Conservation (phyloP, 2,329 filamentous ascomycete species). For the Sporothrix inflata region DNA sequence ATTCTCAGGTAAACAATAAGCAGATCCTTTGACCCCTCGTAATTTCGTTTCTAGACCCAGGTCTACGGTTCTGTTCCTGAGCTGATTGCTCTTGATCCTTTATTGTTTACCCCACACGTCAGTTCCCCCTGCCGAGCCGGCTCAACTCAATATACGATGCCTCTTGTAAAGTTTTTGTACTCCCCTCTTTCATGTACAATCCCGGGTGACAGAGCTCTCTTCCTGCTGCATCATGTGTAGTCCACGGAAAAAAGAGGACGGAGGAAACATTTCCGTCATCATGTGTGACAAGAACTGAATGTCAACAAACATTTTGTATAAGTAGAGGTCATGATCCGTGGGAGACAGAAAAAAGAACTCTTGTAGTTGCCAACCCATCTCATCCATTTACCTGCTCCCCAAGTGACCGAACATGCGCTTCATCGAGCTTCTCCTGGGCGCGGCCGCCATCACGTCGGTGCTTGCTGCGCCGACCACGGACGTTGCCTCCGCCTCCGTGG, state of each 20-base stretch:
- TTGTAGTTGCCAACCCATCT: neutral
- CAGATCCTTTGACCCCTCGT: neutral
- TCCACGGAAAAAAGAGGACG: slow-evolving; percentile 23
- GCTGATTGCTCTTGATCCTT: neutral
- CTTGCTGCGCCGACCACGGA: slow-evolving; percentile 39
- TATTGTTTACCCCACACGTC: neutral
- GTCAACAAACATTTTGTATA: slow-evolving; percentile 16
- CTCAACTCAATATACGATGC: neutral
- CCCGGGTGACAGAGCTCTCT: no score
- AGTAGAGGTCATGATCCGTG: neutral
- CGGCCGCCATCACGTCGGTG: slow-evolving; percentile 39
- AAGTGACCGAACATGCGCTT: slow-evolving; percentile 40
- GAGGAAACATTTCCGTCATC: slow-evolving; percentile 22
- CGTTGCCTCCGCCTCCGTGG: slow-evolving; percentile 35
- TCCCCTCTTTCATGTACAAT: neutral
- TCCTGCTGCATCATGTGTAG: neutral
- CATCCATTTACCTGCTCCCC: neutral
- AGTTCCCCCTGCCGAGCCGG: slow-evolving; percentile 14
- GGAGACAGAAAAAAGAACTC: neutral
- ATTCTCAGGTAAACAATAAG: neutral
- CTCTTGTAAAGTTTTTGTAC: neutral
- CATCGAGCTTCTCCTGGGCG: slow-evolving; percentile 40
- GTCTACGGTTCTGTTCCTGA: neutral
- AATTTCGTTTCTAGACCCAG: slow-evolving; percentile 6
- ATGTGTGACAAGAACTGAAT: neutral